Conservation (phyloP, 495 filamentous ascomycete genomes). For the Tirmania nivea region DNA sequence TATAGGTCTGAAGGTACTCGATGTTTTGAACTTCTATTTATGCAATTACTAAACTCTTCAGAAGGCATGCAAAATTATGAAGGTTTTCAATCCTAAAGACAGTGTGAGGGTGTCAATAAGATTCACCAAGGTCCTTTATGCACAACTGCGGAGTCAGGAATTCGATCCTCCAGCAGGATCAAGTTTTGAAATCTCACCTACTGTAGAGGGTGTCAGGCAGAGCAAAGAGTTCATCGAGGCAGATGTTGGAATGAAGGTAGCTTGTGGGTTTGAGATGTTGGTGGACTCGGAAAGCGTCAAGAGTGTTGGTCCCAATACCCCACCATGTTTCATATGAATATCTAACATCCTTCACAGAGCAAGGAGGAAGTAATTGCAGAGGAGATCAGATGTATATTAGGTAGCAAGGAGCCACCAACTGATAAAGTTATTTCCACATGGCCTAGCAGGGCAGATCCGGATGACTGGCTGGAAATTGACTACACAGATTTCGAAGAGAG, state of each 20-base stretch:
- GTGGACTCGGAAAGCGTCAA: constrained; percentile 25
- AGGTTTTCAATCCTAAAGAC: constrained; percentile 47
- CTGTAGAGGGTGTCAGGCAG: constrained; percentile 6
- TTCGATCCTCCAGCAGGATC: constrained; percentile 39
- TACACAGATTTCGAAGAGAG: constrained; percentile 74
- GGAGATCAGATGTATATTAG: neutral
- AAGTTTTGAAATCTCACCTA: constrained; percentile 1
- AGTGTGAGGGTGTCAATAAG: constrained; percentile 53
- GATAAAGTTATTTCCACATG: constrained; percentile 52
- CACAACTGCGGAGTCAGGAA: constrained; percentile 77
- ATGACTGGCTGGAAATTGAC: constrained; percentile 84
- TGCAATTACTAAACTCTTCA: constrained; percentile 15
- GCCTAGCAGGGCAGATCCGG: constrained; percentile 49
- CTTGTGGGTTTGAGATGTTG: constrained; percentile 83
- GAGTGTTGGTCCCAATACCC: neutral
- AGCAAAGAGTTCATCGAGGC: constrained; percentile 25
- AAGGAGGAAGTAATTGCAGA: neutral
- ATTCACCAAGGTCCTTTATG: constrained; percentile 76
- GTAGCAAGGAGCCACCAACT: constrained; percentile 38
- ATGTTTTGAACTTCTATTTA: constrained; percentile 23
- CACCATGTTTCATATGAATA: constrained; percentile 56
- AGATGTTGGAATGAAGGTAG: constrained; percentile 72
- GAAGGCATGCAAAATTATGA: neutral
- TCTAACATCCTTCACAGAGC: constrained; percentile 21
- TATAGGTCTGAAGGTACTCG: constrained; percentile 45